phyloP scores from a whole-genome alignment of 2,329 filamentous ascomycete genomes.

The Colletotrichum melonis region DNA sequence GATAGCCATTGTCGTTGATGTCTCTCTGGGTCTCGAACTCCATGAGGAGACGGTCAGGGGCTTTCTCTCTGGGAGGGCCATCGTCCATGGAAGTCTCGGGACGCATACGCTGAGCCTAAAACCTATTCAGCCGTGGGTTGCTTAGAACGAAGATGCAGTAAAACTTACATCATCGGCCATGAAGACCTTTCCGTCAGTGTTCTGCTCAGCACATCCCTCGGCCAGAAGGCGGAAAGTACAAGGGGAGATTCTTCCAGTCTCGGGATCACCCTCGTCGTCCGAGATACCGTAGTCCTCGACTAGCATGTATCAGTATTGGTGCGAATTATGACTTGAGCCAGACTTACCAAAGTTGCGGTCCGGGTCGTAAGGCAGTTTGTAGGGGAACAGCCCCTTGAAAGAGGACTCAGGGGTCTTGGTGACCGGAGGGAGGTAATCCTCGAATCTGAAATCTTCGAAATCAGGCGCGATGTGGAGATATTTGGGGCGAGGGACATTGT shows the following conservation, averaged over 20 bases:
- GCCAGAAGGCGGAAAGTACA: conserved; percentile 53
- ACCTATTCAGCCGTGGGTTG: background rate
- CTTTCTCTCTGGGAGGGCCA: background rate
- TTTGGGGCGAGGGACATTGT: conserved; percentile 35
- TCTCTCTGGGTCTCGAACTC: conserved; percentile 40
- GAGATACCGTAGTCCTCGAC: conserved; percentile 44
- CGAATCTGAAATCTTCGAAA: conserved; percentile 21
- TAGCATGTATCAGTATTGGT: background rate
- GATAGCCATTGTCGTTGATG: conserved; percentile 27
- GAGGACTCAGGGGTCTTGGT: background rate
- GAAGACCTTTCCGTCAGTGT: conserved; percentile 35
- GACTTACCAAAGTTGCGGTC: conserved; percentile 22
- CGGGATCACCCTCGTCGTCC: conserved; percentile 53
- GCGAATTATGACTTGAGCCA: background rate
- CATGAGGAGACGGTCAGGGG: conserved; percentile 22
- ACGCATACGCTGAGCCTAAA: conserved; percentile 28
- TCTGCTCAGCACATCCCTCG: conserved; percentile 47
- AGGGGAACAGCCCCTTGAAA: background rate
- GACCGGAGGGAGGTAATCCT: conserved; percentile 15
- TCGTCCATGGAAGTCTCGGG: conserved; percentile 24
- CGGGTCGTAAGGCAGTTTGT: conserved; percentile 16
- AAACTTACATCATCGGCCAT: conserved; percentile 39
- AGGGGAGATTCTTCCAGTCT: conserved; percentile 51
- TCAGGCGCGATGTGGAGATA: conserved; percentile 31
- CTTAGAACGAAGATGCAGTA: background rate